phyloP scores from a whole-genome alignment of 768 basidiomycete genomes.

The Mycena sanguinolenta region DNA sequence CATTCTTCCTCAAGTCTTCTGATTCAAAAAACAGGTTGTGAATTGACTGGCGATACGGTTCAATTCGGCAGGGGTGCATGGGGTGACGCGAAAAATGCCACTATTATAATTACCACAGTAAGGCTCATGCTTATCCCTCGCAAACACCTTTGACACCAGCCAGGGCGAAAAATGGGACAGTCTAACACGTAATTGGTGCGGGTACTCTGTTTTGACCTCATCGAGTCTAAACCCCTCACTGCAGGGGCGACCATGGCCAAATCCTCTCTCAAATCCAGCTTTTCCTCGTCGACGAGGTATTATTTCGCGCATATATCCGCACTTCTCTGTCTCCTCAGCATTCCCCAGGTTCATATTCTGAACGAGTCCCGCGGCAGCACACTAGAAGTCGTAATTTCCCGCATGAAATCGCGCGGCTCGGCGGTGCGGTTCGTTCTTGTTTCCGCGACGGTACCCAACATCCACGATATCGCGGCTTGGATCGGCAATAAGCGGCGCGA shows the following conservation, averaged over 20 bases:
- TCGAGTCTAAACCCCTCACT: conserved; percentile 4
- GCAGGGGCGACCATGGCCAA: conserved; percentile 72
- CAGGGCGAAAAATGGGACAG: conserved; percentile 98
- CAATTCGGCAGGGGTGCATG: conserved; percentile 73
- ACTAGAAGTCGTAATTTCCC: conserved; percentile 93
- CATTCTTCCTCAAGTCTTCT: conserved; percentile 7
- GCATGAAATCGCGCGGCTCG: conserved; percentile 86
- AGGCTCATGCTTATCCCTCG: conserved; percentile 33
- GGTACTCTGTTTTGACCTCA: neutral
- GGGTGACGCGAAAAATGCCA: conserved; percentile 80
- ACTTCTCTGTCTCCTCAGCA: neutral
- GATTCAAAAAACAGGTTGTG: conserved; percentile 68
- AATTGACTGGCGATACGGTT: conserved; percentile 93
- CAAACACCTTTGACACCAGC: conserved; percentile 2
- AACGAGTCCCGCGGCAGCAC: conserved; percentile 93
- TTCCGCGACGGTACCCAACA: conserved; percentile 95
- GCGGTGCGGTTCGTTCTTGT: conserved; percentile 87
- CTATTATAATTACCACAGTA: conserved; percentile 90
- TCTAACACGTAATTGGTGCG: conserved; percentile 87
- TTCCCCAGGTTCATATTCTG: conserved; percentile 86
- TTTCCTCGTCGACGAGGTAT: conserved; percentile 92
- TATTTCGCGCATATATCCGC: conserved; percentile 22
- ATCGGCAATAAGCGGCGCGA: conserved; percentile 64
- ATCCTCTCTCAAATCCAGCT: conserved; percentile 80
- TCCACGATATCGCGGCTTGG: conserved; percentile 91